Percentiles rank a stretch among this genome's conserved stretches.
These are phyloP conservation scores for Conticribra guillardii DNA, from an alignment of 108 stramenopile species.

Conservation along the genomic window DNA sequence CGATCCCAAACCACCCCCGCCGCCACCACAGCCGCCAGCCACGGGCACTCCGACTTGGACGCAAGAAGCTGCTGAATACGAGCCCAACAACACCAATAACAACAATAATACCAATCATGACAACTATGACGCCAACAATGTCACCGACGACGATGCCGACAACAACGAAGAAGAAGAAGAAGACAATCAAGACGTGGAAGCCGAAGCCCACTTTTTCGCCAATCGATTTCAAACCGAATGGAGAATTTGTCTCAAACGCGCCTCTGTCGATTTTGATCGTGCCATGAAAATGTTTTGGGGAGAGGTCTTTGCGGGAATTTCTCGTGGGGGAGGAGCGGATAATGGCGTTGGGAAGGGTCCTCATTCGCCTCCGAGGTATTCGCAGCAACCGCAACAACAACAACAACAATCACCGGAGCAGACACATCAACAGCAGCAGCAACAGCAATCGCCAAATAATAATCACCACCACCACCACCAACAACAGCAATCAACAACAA, in stretches of 20 bases:
- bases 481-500: background rate
- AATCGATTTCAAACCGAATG: constrained; percentile 57
- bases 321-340: background rate
- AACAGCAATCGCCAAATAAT: too few species aligned
- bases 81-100: too few species aligned
- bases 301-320: constrained; percentile 26
- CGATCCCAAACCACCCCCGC: constrained; percentile 10
- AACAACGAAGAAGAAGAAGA: constrained; percentile 15
- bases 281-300: constrained; percentile 57
- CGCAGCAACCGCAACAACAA: too few species aligned
- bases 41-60: too few species aligned
- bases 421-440: too few species aligned
- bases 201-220: constrained; percentile 19
- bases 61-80: too few species aligned
- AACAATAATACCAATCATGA: background rate
- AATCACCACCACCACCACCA: too few species aligned
- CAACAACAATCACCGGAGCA: too few species aligned
- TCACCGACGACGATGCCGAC: background rate
- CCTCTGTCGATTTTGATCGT: constrained; percentile 56
- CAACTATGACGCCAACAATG: background rate
- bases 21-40: too few species aligned
- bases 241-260: constrained; percentile 49
- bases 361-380: background rate
- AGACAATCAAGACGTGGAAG: constrained; percentile 2
- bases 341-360: background rate